Base-by-base conservation (phyloP, 352 stramenopile genomes). In the Aphanomyces cochlioides region DNA sequence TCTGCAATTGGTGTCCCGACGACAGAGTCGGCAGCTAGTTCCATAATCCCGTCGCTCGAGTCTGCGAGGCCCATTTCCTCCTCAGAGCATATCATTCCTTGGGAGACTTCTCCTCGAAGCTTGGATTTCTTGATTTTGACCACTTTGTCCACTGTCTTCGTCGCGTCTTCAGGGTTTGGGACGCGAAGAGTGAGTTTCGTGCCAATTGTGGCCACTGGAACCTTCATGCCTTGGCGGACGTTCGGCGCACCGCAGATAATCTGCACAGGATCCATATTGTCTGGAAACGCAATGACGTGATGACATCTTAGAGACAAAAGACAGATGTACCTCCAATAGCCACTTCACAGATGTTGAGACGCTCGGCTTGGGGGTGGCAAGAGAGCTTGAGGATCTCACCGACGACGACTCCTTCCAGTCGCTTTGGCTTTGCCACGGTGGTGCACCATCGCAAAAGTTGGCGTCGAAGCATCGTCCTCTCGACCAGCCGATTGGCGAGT, bases 121-220 rank as follows among this genome's bases (percentile, higher is more conserved):
- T 92, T 92, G 39, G 81, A 89, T 76, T 90, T 93, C 48, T 93
- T 90, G 76, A 93, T 93, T 76, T 90, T 93, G 21, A 93, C 73
- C 58, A 88, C 81, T 66, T 89, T 90, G 34, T 67, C 59, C 17
- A 67, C 41, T 13, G n/a, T 56, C 8, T 41, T 7, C 39, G 8
- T 45, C 39, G 34, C 57, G 19, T 66, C 57, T 28, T 66, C 57
- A 40, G 59, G 59, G 39, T 67, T 67, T 8, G 59, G 59, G n/a
- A 67, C 41, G 17, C 59, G 59, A 71, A 92, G 77, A 13, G 79
- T 82, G 45, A 90, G 72, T 39, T 79, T 77, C 5, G 83, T 82
- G 57, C 85, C 82, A 58, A 90, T 77, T 53, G 78, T 89, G 8
- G 83, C 85, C 39, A 93, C 85, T 7, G 85, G 81, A 17, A 93